phyloP scores from a whole-genome alignment of 148 eudicot species.

The Vaccinium darrowii region DNA sequence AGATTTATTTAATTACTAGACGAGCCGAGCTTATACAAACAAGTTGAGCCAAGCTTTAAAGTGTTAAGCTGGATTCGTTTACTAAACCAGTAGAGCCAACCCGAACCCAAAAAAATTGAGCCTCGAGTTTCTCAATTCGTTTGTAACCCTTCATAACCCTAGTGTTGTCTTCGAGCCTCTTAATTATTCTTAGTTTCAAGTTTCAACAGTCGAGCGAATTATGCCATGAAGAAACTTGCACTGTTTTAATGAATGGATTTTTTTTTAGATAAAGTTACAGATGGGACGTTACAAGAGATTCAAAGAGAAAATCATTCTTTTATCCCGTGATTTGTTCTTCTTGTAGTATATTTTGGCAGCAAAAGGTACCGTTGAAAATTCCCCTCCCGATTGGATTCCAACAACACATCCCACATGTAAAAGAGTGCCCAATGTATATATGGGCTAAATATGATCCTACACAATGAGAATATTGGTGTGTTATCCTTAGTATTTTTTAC shows the following conservation, averaged over 20 bases:
- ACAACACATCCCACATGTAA: neutral
- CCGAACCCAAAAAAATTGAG: no score
- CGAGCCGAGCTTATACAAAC: no score
- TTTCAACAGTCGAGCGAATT: neutral
- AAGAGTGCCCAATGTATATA: no score
- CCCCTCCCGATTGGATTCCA: neutral
- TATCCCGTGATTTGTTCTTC: neutral
- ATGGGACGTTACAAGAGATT: conserved; percentile 9
- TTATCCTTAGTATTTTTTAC: no score
- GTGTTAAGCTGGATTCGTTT: no score
- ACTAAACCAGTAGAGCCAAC: no score
- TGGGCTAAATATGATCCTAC: no score
- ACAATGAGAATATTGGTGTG: no score
- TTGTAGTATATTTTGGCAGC: neutral
- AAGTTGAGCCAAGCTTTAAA: no score
- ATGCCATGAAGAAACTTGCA: neutral
- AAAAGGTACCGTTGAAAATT: neutral
- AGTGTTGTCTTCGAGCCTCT: neutral
- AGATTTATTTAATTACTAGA: no score
- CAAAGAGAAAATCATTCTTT: neutral
- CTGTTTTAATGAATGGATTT: neutral
- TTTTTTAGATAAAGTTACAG: neutral
- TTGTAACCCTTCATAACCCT: neutral
- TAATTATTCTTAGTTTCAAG: neutral
- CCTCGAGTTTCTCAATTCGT: no score